phyloP scores from a whole-genome alignment of 306 rosid genomes.

The Lathyrus tuberosus region DNA sequence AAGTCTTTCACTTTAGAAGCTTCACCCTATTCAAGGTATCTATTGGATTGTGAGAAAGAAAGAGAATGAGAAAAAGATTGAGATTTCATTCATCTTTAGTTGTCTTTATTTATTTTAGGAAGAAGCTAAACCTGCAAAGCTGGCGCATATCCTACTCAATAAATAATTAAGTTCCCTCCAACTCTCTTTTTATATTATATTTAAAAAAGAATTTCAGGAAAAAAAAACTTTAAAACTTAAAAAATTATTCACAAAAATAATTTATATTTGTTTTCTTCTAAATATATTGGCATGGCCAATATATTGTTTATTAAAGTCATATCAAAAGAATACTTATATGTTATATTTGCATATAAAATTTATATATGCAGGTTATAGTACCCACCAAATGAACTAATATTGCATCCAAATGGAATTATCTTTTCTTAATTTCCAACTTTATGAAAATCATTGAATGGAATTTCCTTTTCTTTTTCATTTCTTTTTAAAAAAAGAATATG shows the following conservation, averaged over 20 bases:
- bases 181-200: neutral
- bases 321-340: slow-evolving; percentile 21
- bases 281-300: too few relatives aligned
- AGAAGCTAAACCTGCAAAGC: slow-evolving; percentile 32
- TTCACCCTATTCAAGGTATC: slow-evolving; percentile 40
- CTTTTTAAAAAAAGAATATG: too few relatives aligned
- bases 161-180: slow-evolving; percentile 31
- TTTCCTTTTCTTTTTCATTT: too few relatives aligned
- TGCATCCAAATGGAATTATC: slow-evolving; percentile 29
- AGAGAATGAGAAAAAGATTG: neutral
- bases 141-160: slow-evolving; percentile 36
- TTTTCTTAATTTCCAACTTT: slow-evolving; percentile 24
- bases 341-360: neutral
- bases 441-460: slow-evolving; percentile 35
- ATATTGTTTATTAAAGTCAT: neutral
- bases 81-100: slow-evolving; percentile 26
- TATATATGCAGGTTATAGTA: neutral
- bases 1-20: slow-evolving; percentile 39
- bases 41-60: slow-evolving; percentile 21
- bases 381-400: slow-evolving; percentile 20
- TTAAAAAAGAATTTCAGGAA: too few relatives aligned
- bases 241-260: too few relatives aligned
- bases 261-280: too few relatives aligned
- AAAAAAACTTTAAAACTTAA: too few relatives aligned
- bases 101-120: slow-evolving; percentile 3